These are phyloP conservation scores for Ceratorhiza oryzae-sativae DNA, from an alignment of 1,284 basidiomycete species.

Conservation along the genomic window DNA sequence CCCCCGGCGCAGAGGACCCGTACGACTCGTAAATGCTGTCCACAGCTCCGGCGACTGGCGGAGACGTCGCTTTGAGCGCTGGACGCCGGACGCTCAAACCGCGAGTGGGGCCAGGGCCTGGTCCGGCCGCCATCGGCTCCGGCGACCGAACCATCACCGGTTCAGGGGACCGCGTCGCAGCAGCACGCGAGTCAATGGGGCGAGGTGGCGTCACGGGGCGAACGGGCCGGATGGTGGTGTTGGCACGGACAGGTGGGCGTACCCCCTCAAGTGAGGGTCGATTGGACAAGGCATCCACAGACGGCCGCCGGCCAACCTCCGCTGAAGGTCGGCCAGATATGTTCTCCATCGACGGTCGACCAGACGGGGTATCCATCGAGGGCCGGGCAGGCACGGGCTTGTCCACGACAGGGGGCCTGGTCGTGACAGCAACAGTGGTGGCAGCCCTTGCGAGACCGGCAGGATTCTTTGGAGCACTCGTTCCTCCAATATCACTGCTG, in stretches of 20 bases:
- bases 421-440: not conserved
- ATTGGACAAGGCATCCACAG: not conserved
- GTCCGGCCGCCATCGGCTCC: not conserved
- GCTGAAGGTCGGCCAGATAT: not conserved
- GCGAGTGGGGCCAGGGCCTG: not conserved
- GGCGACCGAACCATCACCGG: not conserved
- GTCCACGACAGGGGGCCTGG: not conserved
- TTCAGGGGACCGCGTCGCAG: not conserved
- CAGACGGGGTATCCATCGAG: not conserved
- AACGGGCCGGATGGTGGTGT: conserved; percentile 70
- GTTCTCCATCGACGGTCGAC: not conserved
- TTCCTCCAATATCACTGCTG: conserved; percentile 27
- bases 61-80: not conserved
- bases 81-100: conserved; percentile 23
- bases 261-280: not conserved
- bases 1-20: conserved; percentile 44
- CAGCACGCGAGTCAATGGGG: not conserved
- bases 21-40: conserved; percentile 59
- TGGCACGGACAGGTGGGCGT: conserved; percentile 55
- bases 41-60: conserved; percentile 60
- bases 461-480: conserved; percentile 11
- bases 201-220: conserved; percentile 42
- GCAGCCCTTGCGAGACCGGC: conserved; percentile 26
- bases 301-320: not conserved
- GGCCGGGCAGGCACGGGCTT: not conserved